Percentiles rank a stretch among this genome's conserved stretches.
phyloP scores from a whole-genome alignment of 169 alveolate genomes.

The Plasmodium adleri region DNA sequence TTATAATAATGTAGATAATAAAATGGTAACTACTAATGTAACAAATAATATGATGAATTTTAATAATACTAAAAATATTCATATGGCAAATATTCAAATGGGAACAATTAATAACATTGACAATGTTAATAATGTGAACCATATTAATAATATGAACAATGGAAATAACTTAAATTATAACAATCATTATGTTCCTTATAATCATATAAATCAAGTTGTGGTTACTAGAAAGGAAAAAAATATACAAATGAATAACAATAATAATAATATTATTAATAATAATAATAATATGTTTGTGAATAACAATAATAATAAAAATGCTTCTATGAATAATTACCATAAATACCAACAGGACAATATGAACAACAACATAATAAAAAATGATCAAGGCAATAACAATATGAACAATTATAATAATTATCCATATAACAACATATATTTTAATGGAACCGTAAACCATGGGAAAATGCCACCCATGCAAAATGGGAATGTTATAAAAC shows the following conservation, averaged over 20 bases:
- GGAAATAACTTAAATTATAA: too few relatives aligned
- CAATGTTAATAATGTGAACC: neutral
- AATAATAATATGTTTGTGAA: conserved; percentile 19
- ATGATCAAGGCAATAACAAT: conserved; percentile 5
- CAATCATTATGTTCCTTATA: conserved; percentile 8
- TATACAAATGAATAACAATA: neutral
- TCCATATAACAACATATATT: neutral
- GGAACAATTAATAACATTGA: neutral
- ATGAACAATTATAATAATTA: conserved; percentile 4
- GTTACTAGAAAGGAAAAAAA: neutral
- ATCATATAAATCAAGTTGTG: conserved; percentile 6
- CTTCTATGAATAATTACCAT: neutral
- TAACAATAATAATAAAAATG: conserved; percentile 1
- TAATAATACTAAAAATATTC: neutral
- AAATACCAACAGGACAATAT: neutral
- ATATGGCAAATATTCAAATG: neutral
- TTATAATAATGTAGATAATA: neutral
- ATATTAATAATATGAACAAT: conserved; percentile 8
- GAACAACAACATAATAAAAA: conserved; percentile 4
- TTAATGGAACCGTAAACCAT: neutral
- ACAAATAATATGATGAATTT: conserved; percentile 1
- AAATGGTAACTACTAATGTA: neutral
- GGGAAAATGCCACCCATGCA: neutral
- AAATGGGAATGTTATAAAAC: neutral
- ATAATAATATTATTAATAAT: neutral